Base-by-base conservation (phyloP, 352 stramenopile species). In the Phytophthora pini region DNA sequence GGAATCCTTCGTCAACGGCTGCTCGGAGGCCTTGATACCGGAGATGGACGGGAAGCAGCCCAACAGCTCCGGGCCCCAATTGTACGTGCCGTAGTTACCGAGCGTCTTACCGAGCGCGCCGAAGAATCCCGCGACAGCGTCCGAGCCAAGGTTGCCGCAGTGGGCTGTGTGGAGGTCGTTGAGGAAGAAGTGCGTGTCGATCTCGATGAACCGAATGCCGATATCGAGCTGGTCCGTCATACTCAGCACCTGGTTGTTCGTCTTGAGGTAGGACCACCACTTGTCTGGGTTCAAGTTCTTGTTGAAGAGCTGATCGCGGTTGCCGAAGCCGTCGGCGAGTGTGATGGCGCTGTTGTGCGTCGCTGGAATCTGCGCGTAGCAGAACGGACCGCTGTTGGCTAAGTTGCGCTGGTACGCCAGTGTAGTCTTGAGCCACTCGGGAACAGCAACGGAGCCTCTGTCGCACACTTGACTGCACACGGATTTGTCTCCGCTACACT, bases 301-400 rank as follows among this genome's bases (percentile, higher is more conserved):
- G 56, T 88, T 86, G 53, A 86, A 82, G 47, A 86, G 77, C 56
- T 86, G 79, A 43, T 88, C 79, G n/a, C 77, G 77, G 56, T 86
- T 86, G n/a, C 79, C 82, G 45, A 81, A 91, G 26, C 79, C 80
- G 52, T 87, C 74, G 2, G 80, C 80, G 29, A 89, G 67, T 1
- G 72, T 88, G 60, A 89, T 92, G 7, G 77, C 80, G 20, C 68
- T 85, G 68, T 92, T 92, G 71, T 92, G 83, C n/a, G 80, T 76
- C n/a, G 73, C 71, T 13, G 72, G 71, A 11, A 89, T 57, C 56
- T 89, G 78, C 5, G 80, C 72, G 13, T 65, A 74, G 58, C 83
- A 92, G n/a, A 92, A 64, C 13, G 68, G 70, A 10, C 68, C 56
- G 32, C 40, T 73, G 54, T 74, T 70, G 0, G 80, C 74, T 41